Base-by-base conservation (phyloP, 2,329 filamentous ascomycete species). In the Microdochium nivale region DNA sequence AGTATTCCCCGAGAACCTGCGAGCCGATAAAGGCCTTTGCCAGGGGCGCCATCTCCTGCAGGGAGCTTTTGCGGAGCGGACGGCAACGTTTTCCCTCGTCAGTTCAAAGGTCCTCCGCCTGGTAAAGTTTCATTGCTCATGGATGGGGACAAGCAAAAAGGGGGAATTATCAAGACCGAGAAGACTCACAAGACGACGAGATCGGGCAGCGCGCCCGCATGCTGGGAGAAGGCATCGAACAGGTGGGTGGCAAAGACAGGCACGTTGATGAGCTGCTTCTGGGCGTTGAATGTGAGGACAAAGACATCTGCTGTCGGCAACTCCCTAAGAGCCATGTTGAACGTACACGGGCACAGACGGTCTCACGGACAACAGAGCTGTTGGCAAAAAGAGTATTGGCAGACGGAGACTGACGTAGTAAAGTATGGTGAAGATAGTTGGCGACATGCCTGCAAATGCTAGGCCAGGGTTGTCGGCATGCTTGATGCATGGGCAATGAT, bases 41-140 rank as follows among this genome's bases (percentile, higher is more conserved):
- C 49, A 97, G 78, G 1, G 94, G 94, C 10, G 91, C 87, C 55
- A 96, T 78, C 70, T 99, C 94, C 69, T 99, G 91, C 19, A 99
- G 78, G 76, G 90, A 90, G 74, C 66, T 86, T 65, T 40, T 16
- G 32, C 32, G 9, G 9, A 33, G 9, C 40, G 19, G 10, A 44
- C 40, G n/a, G n/a, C 14, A 8, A 23, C 21, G 23, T 25, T 25
- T 19, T 7, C 3, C 23, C 19, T 3, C 10, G 19, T 47, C 23
- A 43, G 43, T 37, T 25, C 10, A 37, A 8, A 16, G 19, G 33
- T n/a, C n/a, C n/a, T n/a, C n/a, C n/a, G n/a, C n/a, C n/a, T n/a
- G n/a, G n/a, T n/a, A n/a, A n/a, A n/a, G n/a, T n/a, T n/a, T n/a
- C n/a, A n/a, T n/a, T n/a, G n/a, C n/a, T n/a, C n/a, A n/a, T n/a